These are phyloP conservation scores for Aspergillus pseudoterreus DNA, from an alignment of 2,329 filamentous ascomycete species.

Conservation along the genomic window DNA sequence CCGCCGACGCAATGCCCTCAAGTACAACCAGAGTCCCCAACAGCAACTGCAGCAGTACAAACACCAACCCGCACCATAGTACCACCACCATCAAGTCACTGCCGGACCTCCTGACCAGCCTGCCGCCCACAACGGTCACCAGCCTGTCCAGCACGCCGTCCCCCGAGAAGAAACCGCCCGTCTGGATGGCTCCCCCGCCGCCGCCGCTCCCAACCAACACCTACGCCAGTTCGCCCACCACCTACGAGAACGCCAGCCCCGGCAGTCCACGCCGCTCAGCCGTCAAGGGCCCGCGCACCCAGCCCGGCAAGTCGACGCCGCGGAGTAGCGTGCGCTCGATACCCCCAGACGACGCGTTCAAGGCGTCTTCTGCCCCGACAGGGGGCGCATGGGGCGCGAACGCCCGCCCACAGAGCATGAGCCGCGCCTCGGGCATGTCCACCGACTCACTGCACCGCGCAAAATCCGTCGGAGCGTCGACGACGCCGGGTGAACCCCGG, in stretches of 20 bases:
- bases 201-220: slow-evolving; percentile 1
- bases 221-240: slow-evolving; percentile 18
- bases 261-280: slow-evolving; percentile 30
- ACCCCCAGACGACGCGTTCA: slow-evolving; percentile 13
- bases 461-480: slow-evolving; percentile 3
- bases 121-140: slow-evolving; percentile 10
- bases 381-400: neutral
- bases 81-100: neutral
- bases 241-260: slow-evolving; percentile 21
- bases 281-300: slow-evolving; percentile 32
- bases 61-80: neutral
- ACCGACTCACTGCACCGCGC: slow-evolving; percentile 19
- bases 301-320: slow-evolving; percentile 18
- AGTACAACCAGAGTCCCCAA: neutral
- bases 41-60: neutral
- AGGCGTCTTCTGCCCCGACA: slow-evolving; percentile 5
- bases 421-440: no score
- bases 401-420: slow-evolving; percentile 4
- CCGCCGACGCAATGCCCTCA: slow-evolving; percentile 1
- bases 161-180: slow-evolving; percentile 20
- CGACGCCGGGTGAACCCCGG: slow-evolving; percentile 2
- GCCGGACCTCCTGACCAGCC: neutral
- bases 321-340: slow-evolving; percentile 20
- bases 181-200: slow-evolving; percentile 24
- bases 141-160: slow-evolving; percentile 28